Percentiles rank a stretch among this genome's conserved stretches.
Evolutionary conservation across 2,329 filamentous ascomycete species (phyloP).

Genomic region (Venturia nashicola): DNA sequence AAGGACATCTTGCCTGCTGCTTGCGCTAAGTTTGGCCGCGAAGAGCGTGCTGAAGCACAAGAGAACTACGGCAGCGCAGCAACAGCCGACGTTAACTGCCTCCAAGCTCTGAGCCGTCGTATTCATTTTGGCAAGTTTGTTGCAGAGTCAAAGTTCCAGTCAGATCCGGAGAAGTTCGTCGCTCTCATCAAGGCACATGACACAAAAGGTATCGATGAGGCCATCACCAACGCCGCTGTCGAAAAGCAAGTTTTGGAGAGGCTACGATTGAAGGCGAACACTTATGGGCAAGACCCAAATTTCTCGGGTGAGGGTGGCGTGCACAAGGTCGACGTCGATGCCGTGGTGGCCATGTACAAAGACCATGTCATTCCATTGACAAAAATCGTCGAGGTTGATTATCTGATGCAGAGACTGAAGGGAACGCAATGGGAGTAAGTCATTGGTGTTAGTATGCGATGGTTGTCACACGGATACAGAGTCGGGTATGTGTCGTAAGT

Average conservation of each 20-base stretch:
- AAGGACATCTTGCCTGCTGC: conserved; percentile 70
- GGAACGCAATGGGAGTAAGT: conserved; percentile 37
- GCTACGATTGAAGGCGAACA: conserved; percentile 76
- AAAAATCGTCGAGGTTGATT: conserved; percentile 95
- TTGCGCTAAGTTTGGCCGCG: conserved; percentile 68
- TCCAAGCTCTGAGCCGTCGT: conserved; percentile 79
- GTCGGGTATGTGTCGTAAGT: too few relatives aligned
- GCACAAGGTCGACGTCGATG: conserved; percentile 85
- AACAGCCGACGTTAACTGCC: conserved; percentile 76
- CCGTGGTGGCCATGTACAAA: conserved; percentile 79
- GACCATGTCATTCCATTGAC: conserved; percentile 92
- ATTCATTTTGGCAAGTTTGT: conserved; percentile 99
- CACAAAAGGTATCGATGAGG: conserved; percentile 67
- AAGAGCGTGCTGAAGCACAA: conserved; percentile 71
- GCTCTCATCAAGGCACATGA: conserved; percentile 71
- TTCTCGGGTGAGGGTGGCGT: conserved; percentile 41
- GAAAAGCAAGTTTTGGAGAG: conserved; percentile 86
- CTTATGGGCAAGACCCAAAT: conserved; percentile 87
- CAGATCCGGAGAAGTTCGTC: conserved; percentile 70
- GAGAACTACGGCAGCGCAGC: conserved; percentile 95
- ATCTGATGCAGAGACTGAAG: conserved; percentile 83
- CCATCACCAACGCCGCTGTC: conserved; percentile 81
- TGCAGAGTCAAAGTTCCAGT: conserved; percentile 85
- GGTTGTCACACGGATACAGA: too few relatives aligned
- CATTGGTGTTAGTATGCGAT: too few relatives aligned